Conservation (phyloP, 331 rosid genomes). For the Quercus lobata region DNA sequence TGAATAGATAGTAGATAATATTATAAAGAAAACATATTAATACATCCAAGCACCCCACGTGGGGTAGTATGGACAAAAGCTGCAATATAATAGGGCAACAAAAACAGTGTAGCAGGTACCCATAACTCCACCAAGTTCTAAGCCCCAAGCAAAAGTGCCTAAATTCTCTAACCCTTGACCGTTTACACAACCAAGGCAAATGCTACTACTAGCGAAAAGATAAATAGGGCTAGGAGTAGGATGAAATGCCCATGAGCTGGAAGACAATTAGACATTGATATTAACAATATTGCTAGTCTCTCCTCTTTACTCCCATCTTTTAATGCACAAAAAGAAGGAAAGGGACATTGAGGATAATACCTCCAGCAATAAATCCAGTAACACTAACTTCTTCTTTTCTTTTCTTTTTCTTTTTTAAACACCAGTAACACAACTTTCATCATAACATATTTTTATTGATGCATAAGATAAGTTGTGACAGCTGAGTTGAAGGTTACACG, state of each 20-base stretch:
- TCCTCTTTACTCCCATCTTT: neutral
- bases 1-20: neutral
- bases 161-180: constrained; percentile 8
- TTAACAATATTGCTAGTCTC: neutral
- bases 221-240: neutral
- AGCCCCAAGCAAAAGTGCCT: constrained; percentile 2
- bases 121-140: neutral
- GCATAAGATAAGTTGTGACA: too few species aligned
- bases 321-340: neutral
- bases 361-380: too few species aligned
- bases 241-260: constrained; percentile 5
- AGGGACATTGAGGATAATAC: neutral
- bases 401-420: too few species aligned
- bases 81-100: neutral
- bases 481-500: too few species aligned
- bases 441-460: too few species aligned
- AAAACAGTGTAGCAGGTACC: constrained; percentile 1
- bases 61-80: neutral
- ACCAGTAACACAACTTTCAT: too few species aligned
- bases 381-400: too few species aligned
- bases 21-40: neutral
- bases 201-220: neutral
- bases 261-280: neutral
- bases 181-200: constrained; percentile 14
- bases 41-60: neutral